Percentiles rank a stretch among this genome's conserved stretches.
Evolutionary conservation across 2,329 filamentous ascomycete species (phyloP).

Genomic region (Cladorrhinum sp.): DNA sequence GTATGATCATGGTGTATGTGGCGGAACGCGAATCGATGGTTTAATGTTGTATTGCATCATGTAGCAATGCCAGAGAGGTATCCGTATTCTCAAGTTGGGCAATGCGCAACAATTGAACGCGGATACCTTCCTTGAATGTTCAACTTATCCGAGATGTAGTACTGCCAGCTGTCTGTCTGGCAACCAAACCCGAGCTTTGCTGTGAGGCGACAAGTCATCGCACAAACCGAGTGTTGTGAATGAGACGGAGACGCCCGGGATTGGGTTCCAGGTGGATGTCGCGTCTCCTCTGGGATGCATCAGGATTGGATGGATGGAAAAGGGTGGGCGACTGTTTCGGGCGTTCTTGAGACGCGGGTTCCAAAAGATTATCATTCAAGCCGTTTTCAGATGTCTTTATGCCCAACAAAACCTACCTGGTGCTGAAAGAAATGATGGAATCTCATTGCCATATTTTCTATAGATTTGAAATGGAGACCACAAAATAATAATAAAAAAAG

Average conservation of each 20-base stretch:
- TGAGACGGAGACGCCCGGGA: background rate
- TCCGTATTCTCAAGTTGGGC: background rate
- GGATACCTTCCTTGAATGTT: background rate
- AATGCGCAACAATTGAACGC: too few species aligned
- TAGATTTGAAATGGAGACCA: background rate
- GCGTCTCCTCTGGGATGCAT: background rate
- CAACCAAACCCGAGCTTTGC: background rate
- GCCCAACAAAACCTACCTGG: background rate
- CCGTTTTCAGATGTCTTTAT: background rate
- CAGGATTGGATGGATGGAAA: background rate
- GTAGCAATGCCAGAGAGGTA: background rate
- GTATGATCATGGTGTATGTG: background rate
- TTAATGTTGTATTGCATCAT: background rate
- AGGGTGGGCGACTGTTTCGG: background rate
- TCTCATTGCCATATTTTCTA: background rate
- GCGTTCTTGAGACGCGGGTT: background rate
- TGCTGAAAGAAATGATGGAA: background rate
- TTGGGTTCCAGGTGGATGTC: background rate
- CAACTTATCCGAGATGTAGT: background rate
- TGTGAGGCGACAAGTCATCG: background rate
- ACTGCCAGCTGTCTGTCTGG: too few species aligned
- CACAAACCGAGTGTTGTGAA: background rate
- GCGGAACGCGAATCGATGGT: background rate
- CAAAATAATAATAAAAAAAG: background rate
- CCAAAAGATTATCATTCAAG: background rate